Percentiles rank a stretch among this genome's conserved stretches.
These are phyloP conservation scores for Cichorium intybus DNA, from an alignment of 140 eudicot genomes.

Conservation along the genomic window DNA sequence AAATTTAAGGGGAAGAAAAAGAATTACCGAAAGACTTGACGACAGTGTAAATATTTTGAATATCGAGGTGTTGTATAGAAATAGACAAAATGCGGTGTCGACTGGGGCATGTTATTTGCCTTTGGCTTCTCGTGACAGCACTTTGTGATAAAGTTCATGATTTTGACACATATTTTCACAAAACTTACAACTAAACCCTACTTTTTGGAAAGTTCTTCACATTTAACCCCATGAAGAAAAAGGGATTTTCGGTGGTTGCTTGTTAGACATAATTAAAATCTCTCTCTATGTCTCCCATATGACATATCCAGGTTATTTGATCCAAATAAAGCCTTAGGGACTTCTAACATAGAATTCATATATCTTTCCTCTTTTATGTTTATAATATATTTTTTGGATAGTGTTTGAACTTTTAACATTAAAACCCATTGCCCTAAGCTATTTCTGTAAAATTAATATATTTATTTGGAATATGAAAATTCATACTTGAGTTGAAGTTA, in stretches of 20 bases:
- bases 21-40: not conserved
- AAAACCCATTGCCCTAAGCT: not conserved
- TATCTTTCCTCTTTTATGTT: too few species aligned
- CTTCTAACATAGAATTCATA: too few species aligned
- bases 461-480: not conserved
- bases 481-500: not conserved
- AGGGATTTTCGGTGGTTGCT: not conserved
- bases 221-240: not conserved
- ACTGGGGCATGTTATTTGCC: not conserved
- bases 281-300: not conserved
- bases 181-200: not conserved
- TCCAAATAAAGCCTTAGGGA: too few species aligned
- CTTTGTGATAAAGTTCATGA: not conserved
- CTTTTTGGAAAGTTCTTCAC: not conserved
- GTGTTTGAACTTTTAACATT: not conserved
- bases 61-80: not conserved
- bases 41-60: not conserved
- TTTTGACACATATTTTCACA: not conserved
- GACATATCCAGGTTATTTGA: not conserved
- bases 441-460: not conserved
- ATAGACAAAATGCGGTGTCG: not conserved
- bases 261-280: too few species aligned
- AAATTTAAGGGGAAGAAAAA: not conserved
- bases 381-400: too few species aligned
- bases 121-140: not conserved